Base-by-base conservation (phyloP, 2,329 filamentous ascomycete genomes). In the Drechslerella dactyloides region DNA sequence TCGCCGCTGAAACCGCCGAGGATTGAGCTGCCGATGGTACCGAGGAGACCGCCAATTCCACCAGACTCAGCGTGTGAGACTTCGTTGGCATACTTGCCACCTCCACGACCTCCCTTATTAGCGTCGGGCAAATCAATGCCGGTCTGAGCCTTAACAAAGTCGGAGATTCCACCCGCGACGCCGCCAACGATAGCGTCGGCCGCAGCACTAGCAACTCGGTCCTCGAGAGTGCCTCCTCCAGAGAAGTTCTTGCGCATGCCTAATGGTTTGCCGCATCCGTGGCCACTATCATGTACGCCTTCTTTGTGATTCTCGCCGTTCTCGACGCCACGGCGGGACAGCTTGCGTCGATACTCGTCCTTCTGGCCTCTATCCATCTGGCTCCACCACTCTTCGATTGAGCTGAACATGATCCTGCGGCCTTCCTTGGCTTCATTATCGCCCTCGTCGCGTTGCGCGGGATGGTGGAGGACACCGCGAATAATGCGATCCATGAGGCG, bases 281-380 rank as follows among this genome's bases (percentile, higher is more conserved):
- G 91, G 4, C 93, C 93, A 58, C 85, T 88, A 79, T 97, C 92
- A 15, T 91, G 81, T 10, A 93, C 89, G 27, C 90, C 91, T 76
- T 91, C 87, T 80, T 91, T 93, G 81, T 97, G 93, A 80, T 97
- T 97, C 72, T 88, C 84, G 15, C 90, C 90, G 52, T 86, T 83
- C 78, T 87, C 79, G 55, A 97, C 91, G 68, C 93, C 93, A 0
- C 89, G 83, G 17, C 91, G 87, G 76, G 88, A 90, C 51, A 97
- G 84, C 80, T 92, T 89, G 57, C 84, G 80, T 62, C 91, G 88
- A 74, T 94, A 86, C 35, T 86, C 85, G 13, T 90, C 82, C 75
- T 87, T 85, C 66, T 87, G 86, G 30, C 81, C 78, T 4, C 88
- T 84, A 56, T 82, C 82, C 81, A 91, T 86, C 61, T 85, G 82